Base-by-base conservation (phyloP, 352 stramenopile species). In the Pythium vanterpoolii region DNA sequence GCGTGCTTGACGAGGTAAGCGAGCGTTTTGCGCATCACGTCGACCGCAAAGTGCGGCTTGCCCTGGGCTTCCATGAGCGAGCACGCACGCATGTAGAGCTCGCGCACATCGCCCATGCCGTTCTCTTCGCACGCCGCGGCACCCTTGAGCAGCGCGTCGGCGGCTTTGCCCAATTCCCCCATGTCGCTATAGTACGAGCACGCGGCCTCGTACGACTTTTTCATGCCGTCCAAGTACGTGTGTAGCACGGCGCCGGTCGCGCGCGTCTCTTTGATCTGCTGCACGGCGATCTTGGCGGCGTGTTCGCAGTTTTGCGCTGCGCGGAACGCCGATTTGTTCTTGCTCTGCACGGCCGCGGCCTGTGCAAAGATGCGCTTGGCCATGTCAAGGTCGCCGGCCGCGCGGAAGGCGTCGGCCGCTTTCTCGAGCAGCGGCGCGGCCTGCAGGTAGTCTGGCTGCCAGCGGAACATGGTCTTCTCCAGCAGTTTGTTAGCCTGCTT, bases 151-250 rank as follows among this genome's bases (percentile, higher is more conserved):
- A 93, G 68, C 18, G 81, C 83, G 24, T 93, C 84, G 0, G 81
- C 79, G n/a, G 81, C 82, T 62, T 93, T 93, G 23, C 84, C 84
- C 21, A 93, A 64, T 67, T 93, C 84, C 30, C 83, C 81, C 82
- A 90, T 93, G 61, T 93, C 84, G 49, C 77, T 74, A 46, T 91
- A 93, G 47, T 82, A 73, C 30, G 64, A 59, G 68, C 78, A 86
- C 23, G 79, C 84, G 1, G 71, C 64, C 57, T 91, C 82, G 53
- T 83, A 93, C 5, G 73, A 73, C 38, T 80, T 67, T 28, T 73
- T 77, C 6, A 77, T 74, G 53, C 90, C 79, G 18, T 55, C 50
- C 4, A 79, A 69, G 14, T 75, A 72, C 43, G 77, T 69, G 33
- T 66, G 45, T 0, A 64, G 69, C 30, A 65, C 63, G 21, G 56